These are phyloP conservation scores for Flueggea neowawraea DNA, from an alignment of 441 rosid species.

Conservation along the genomic window DNA sequence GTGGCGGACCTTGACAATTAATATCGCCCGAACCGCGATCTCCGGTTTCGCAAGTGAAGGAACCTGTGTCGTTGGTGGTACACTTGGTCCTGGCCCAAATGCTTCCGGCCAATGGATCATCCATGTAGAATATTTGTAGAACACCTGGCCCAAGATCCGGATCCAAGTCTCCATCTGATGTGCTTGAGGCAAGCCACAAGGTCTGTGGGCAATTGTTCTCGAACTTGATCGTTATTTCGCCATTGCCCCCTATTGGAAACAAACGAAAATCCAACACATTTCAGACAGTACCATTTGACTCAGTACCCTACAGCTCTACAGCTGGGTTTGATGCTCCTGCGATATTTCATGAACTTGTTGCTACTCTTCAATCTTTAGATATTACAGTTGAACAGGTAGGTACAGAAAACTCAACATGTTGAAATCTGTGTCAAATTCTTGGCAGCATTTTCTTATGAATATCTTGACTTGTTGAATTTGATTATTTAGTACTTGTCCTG, in stretches of 20 bases:
- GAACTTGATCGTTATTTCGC: conserved; percentile 13
- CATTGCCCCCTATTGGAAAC: neutral
- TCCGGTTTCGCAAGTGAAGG: conserved; percentile 29
- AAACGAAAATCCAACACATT: no score
- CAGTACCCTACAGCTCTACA: conserved; percentile 69
- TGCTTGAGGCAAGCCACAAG: conserved; percentile 27
- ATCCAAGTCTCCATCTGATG: conserved; percentile 21
- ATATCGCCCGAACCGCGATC: conserved; percentile 22
- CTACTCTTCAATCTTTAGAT: conserved; percentile 59
- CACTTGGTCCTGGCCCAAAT: conserved; percentile 31
- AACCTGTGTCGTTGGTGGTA: neutral
- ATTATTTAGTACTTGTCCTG: neutral
- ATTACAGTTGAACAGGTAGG: conserved; percentile 84
- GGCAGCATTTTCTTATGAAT: neutral
- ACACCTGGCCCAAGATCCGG: conserved; percentile 11
- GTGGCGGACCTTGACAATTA: conserved; percentile 19
- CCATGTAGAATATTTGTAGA: conserved; percentile 16
- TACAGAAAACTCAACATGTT: conserved; percentile 1
- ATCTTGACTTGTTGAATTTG: no score
- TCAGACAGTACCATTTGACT: no score
- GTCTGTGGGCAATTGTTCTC: conserved; percentile 23
- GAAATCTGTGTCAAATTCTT: conserved; percentile 5
- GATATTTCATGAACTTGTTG: conserved; percentile 62
- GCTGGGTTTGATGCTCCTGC: conserved; percentile 69
- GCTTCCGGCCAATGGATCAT: conserved; percentile 27